phyloP scores from a whole-genome alignment of 176 grass and related monocot species.

The Oryza longistaminata region DNA sequence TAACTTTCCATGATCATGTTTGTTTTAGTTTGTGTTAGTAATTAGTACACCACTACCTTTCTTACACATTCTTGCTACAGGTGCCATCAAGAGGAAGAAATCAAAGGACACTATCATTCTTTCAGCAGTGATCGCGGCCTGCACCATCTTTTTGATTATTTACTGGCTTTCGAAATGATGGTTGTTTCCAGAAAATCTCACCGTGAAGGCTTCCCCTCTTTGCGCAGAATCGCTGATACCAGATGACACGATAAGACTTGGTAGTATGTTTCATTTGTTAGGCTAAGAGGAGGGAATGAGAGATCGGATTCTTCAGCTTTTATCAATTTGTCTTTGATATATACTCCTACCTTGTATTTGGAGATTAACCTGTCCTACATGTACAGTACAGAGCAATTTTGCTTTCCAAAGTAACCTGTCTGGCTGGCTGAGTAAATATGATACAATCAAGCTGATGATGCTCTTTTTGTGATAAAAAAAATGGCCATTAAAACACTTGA shows the following conservation, averaged over 20 bases:
- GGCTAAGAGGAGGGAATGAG: constrained; percentile 8
- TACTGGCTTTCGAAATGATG: constrained; percentile 97
- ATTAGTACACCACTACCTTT: not conserved
- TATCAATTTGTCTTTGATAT: constrained; percentile 3
- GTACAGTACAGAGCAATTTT: constrained; percentile 31
- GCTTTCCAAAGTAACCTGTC: not conserved
- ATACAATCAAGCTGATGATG: constrained; percentile 14
- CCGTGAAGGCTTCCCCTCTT: not conserved
- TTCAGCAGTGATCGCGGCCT: constrained; percentile 87
- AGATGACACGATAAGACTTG: constrained; percentile 8
- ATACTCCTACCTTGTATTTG: constrained; percentile 26
- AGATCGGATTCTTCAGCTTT: not conserved
- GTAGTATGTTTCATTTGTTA: not conserved
- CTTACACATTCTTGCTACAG: constrained; percentile 37
- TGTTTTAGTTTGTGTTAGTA: not conserved
- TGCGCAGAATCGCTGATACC: not conserved
- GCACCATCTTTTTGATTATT: constrained; percentile 86
- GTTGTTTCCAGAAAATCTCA: not conserved
- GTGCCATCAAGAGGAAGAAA: constrained; percentile 93
- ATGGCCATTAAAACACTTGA: not conserved
- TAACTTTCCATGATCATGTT: not conserved
- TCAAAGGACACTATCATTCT: constrained; percentile 95
- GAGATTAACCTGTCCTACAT: constrained; percentile 1
- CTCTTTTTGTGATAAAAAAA: not conserved
- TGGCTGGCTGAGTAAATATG: constrained; percentile 37